Base-by-base conservation (phyloP, 2,329 filamentous ascomycete genomes). In the Cladosporium halotolerans region DNA sequence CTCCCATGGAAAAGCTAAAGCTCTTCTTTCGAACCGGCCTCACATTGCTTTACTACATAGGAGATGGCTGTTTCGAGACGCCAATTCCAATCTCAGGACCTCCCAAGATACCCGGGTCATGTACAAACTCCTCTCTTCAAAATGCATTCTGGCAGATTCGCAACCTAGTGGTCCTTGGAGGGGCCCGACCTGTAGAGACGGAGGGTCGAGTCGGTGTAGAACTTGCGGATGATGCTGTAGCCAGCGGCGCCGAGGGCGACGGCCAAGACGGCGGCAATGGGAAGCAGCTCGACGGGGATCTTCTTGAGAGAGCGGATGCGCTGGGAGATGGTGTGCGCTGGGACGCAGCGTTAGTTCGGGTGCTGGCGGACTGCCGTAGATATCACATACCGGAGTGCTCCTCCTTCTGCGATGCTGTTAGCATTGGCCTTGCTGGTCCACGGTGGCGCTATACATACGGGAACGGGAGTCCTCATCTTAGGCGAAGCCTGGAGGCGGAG, bases 311-410 rank as follows among this genome's bases (percentile, higher is more conserved):
- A 86, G 72, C 91, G 88, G 67, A 99, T 80, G 72, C 92, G 89
- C 79, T 97, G 93, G 62, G 92, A 96, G 74, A 97, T 84, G 67
- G 92, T 96, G 79, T 97, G 93, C 71, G 89, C 93, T 99, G 64
- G 62, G 31, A 11, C 31, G 39, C 45, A 55, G 53, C 56, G 52
- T 60, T 54, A 42, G 51, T 38, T 19, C 10, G 42, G 18, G 18
- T 32, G 11, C 42, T 11, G 4, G 23, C 23, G 23, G 23, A 28
- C 23, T 7, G 23, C 23, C 23, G 23, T 28, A 28, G 3, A 28
- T 5, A 8, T 2, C n/a, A 58, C 75, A 61, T 79, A 85, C 82
- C 82, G 68, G 78, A 76, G 59, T 84, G 80, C 68, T 79, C 76
- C 70, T 84, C 80, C 71, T 83, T 83, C 82, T 85, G 63, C 57